A percentile compares a stretch with the other conserved stretches of the same genome.
Conservation (phyloP, 2,329 filamentous ascomycete species). For the Dothistroma pini region DNA sequence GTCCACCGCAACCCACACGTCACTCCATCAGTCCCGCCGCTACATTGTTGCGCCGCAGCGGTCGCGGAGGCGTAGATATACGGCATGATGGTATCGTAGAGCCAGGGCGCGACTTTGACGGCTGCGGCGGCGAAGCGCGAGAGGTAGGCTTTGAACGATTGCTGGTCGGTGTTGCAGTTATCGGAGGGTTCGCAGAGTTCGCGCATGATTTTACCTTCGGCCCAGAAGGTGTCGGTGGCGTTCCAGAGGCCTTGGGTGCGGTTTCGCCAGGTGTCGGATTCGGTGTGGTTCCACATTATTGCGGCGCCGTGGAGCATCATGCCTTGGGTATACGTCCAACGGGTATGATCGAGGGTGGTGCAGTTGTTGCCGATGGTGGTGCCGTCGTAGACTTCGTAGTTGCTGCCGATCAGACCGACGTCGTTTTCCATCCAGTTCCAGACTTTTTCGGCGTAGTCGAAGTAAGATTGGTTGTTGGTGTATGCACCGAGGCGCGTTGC, state of each 20-base stretch:
- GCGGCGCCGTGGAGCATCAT: slow-evolving; percentile 44
- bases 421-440: slow-evolving; percentile 37
- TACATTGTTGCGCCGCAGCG: slow-evolving; percentile 54
- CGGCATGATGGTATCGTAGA: slow-evolving; percentile 48
- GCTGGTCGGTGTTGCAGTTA: slow-evolving; percentile 44
- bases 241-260: slow-evolving; percentile 26
- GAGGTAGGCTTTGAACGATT: slow-evolving; percentile 42
- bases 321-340: slow-evolving; percentile 47
- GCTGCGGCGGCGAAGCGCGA: slow-evolving; percentile 50
- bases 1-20: slow-evolving; percentile 46
- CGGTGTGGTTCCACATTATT: slow-evolving; percentile 37
- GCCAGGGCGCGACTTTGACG: slow-evolving; percentile 56
- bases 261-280: slow-evolving; percentile 21
- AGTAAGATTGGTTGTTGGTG: slow-evolving; percentile 52
- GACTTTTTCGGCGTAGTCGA: slow-evolving; percentile 57
- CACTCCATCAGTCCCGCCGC: slow-evolving; percentile 44
- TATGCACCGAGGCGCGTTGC: slow-evolving; percentile 42
- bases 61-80: slow-evolving; percentile 52
- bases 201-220: slow-evolving; percentile 40
- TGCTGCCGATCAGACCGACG: slow-evolving; percentile 57
- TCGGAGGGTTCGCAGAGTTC: slow-evolving; percentile 43
- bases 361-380: slow-evolving; percentile 46
- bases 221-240: slow-evolving; percentile 41
- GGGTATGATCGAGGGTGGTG: slow-evolving; percentile 43
- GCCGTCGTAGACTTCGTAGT: slow-evolving; percentile 47